These are phyloP conservation scores for Globisporangium takayamanum DNA, from an alignment of 352 stramenopile species.

Conservation along the genomic window DNA sequence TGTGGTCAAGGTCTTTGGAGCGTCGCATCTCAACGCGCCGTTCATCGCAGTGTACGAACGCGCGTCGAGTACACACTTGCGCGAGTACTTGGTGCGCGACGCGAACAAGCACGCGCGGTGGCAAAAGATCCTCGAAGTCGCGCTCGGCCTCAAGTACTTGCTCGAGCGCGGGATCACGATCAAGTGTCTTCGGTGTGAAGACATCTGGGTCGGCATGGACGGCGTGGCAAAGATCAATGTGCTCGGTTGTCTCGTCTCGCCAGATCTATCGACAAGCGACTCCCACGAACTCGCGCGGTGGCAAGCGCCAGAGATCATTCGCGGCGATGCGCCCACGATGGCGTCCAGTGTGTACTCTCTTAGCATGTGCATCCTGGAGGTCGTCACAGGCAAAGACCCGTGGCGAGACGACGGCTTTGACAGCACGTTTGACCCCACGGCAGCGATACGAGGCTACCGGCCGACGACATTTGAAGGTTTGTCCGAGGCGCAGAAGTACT, in stretches of 20 bases:
- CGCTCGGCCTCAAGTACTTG: conserved; percentile 29
- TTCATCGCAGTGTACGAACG: conserved; percentile 1
- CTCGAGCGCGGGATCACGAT: conserved; percentile 1
- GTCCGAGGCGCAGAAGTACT: background rate
- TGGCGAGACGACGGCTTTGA: background rate
- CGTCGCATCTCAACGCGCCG: conserved; percentile 8
- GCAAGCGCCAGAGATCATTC: conserved; percentile 1
- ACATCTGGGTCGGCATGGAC: conserved; percentile 4
- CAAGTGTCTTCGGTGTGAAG: background rate
- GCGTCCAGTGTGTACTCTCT: conserved; percentile 5
- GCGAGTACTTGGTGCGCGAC: background rate
- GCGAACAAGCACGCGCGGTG: background rate
- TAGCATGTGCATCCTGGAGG: conserved; percentile 6
- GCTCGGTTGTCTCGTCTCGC: background rate
- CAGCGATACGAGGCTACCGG: background rate
- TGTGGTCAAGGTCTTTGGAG: conserved; percentile 15
- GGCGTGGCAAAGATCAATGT: conserved; percentile 3
- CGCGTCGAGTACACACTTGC: background rate
- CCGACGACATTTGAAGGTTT: background rate
- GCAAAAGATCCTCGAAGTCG: conserved; percentile 7
- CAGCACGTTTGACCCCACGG: too few species aligned
- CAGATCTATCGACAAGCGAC: background rate
- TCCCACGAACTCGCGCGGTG: background rate
- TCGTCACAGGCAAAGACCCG: background rate
- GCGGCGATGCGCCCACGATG: background rate